Conservation (phyloP, 805 yeast species). For the Wickerhamiella sergipiensis region DNA sequence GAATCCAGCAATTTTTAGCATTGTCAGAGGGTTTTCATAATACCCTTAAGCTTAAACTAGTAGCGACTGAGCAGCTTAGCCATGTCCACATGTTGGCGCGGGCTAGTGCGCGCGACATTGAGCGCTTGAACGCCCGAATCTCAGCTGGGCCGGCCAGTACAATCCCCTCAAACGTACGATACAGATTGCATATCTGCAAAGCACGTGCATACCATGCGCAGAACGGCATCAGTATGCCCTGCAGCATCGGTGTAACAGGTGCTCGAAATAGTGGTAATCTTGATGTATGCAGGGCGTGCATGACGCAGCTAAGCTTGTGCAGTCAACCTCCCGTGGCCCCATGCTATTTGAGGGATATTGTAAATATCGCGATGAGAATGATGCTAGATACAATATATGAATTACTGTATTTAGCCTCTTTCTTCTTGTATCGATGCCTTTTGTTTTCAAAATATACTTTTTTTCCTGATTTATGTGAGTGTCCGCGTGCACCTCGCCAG, state of each 20-base stretch:
- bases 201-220: neutral
- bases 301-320: neutral
- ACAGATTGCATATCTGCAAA: neutral
- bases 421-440: neutral
- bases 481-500: neutral
- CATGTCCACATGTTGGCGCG: too few species aligned
- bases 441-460: neutral
- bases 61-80: too few species aligned
- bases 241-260: neutral
- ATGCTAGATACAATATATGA: too few species aligned
- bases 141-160: neutral
- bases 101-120: too few species aligned
- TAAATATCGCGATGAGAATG: too few species aligned
- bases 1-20: too few species aligned
- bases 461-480: neutral
- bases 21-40: too few species aligned
- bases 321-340: neutral
- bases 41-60: too few species aligned
- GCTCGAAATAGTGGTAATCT: neutral
- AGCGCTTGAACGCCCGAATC: too few species aligned
- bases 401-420: too few species aligned
- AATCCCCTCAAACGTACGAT: neutral
- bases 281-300: neutral
- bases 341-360: neutral
- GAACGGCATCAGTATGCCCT: neutral